phyloP scores from a whole-genome alignment of 257 asterid species.

The Knoxia roxburghii region DNA sequence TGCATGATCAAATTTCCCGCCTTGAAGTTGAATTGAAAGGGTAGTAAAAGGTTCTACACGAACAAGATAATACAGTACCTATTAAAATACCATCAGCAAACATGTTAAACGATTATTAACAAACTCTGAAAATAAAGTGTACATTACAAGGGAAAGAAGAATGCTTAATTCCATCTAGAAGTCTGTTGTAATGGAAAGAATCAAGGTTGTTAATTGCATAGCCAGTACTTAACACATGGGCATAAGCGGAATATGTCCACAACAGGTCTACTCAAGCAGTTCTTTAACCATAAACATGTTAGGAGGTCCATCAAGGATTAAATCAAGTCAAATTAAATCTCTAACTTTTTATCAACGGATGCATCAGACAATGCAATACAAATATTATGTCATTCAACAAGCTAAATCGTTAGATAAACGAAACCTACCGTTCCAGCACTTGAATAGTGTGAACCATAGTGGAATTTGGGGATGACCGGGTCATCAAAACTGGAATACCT shows the following conservation, averaged over 20 bases:
- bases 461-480: conserved; percentile 94
- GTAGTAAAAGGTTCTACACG: conserved; percentile 98
- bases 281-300: not conserved
- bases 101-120: conserved; percentile 14
- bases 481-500: conserved; percentile 94
- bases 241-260: not conserved
- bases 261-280: not conserved
- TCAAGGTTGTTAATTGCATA: not conserved
- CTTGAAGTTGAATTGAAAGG: conserved; percentile 94
- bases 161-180: conserved; percentile 1
- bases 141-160: conserved; percentile 19
- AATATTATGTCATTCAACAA: conserved; percentile 1
- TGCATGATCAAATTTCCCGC: conserved; percentile 97
- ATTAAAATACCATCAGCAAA: conserved; percentile 25
- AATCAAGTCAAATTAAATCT: not conserved
- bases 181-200: not conserved
- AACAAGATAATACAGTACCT: conserved; percentile 89
- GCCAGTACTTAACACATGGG: not conserved
- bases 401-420: not conserved
- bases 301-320: not conserved
- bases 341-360: too few species aligned
- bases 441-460: conserved; percentile 97
- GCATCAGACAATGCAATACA: not conserved
- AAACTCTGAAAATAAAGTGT: not conserved
- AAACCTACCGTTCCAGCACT: conserved; percentile 93